Evolutionary conservation across 2,329 filamentous ascomycete species (phyloP), one percentile per base, ranked within the genome.

Genomic region (Trichoderma gracile): DNA sequence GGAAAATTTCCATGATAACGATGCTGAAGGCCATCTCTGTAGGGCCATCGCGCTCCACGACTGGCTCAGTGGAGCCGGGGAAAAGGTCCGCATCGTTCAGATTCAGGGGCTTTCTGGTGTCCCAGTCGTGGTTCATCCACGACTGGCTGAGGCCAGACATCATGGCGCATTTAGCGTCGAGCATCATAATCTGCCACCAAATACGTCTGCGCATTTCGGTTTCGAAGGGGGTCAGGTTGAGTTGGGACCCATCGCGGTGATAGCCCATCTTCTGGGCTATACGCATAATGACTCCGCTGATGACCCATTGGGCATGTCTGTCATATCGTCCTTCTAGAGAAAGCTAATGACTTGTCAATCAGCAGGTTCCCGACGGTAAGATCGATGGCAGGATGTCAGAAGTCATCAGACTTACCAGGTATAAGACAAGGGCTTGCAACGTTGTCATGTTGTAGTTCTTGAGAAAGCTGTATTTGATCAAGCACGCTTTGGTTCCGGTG

Each of bases 261-360:
- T 89, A 79, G 0, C 88, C 88, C 80, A 90, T 87, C 71, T 87
- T 87, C 71, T 89, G 84, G 1, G 86, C 87, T 59, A 90, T 85
- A 21, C 88, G 82, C 40, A 90, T 79, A 5, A 86, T 79, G 17
- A 86, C 78, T 5, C 86, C 86, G 58, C 84, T 85, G 23, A 89
- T 71, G 49, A 87, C 81, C 84, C 85, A 88, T 5, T 83, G 78
- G 2, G 83, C 82, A 68, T 87, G 84, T 3, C 82, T 81, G 66
- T 87, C 83, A 69, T 85, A 86, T 6, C 83, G 81, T 40, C 84
- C 83, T 59, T 85, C 80, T 0, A 88, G 76, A 0, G 84, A 85
- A 54, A 83, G 73, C 83, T 87, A 33, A 21, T 10, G 15, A 14
- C 14, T 54, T 61, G 67, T 71, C 66, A 71, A 53, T 30, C 9